Percentiles rank a stretch among this genome's conserved stretches.
These are phyloP conservation scores for Aristolochia fimbriata DNA, from an alignment of 164 flowering plant species.

Conservation along the genomic window DNA sequence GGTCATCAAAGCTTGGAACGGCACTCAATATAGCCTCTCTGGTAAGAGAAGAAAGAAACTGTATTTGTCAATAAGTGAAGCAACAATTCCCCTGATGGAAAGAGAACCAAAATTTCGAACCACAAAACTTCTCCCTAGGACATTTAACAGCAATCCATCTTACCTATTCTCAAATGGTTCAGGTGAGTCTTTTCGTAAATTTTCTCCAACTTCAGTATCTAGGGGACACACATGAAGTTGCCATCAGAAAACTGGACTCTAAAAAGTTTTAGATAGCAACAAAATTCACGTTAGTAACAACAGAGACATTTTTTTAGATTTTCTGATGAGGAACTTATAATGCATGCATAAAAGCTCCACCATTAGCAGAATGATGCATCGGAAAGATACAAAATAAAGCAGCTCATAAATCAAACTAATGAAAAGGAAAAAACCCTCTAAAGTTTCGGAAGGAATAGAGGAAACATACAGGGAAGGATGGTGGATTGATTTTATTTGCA, in stretches of 20 bases:
- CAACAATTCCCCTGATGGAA: neutral
- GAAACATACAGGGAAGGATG: no score
- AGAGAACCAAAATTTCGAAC: neutral
- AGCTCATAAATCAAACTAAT: no score
- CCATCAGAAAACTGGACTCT: neutral
- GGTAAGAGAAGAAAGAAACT: neutral
- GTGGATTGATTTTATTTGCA: no score
- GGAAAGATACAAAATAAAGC: no score
- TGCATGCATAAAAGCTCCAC: no score
- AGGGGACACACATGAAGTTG: constrained; percentile 3
- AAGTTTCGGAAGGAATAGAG: no score
- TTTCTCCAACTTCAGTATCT: constrained; percentile 54
- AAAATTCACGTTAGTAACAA: no score
- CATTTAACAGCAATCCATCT: neutral
- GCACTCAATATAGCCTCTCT: constrained; percentile 66
- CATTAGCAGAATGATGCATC: no score
- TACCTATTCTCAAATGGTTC: constrained; percentile 76
- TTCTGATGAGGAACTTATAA: no score
- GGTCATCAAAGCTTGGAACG: constrained; percentile 68
- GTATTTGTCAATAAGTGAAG: neutral
- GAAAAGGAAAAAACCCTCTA: no score
- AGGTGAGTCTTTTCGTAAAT: constrained; percentile 54
- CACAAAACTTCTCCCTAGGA: neutral
- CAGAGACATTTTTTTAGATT: no score
- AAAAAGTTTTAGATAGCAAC: no score